Evolutionary conservation across 208 protist genomes (phyloP), one percentile per base, ranked within the genome.

Genomic region (Leishmania arabica): DNA sequence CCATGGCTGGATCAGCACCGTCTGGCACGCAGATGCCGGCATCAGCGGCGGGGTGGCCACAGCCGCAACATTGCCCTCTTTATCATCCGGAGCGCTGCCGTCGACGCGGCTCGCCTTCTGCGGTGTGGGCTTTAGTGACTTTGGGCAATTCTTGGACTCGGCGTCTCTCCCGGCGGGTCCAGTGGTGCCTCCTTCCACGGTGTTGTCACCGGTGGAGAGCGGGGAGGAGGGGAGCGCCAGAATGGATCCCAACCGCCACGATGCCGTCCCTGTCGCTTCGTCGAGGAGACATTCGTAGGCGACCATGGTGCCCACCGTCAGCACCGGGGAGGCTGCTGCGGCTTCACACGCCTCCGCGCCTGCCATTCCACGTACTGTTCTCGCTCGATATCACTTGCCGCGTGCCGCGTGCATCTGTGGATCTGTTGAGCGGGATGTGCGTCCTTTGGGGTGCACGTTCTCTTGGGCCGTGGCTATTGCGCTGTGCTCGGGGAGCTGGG

Each of bases 241-340:
- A 45, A 85, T 65, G 62, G 77, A 47, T 8, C 82, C 82, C 21
- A 85, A 54, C 45, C 73, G 60, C 82, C 77, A 85, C 62, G 77
- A 79, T 19, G 82, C 79, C 42, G 72, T 71, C 19, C 77, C 82
- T 31, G 40, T 47, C 15, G 53, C 37, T 37, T 74, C 77, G 49
- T 82, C 73, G 17, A 85, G 81, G 45, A 93, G 69, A 42, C 83
- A 93, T 72, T 87, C 86, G 80, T 93, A 93, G 58, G 86, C 88
- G 21, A 93, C 69, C 47, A 93, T 47, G 54, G 87, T 77, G 7
- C 86, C 88, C 31, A 86, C 79, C 24, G 37, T 19, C 31, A 86
- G 66, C 9, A 24, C 53, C 53, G 77, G n/a, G 19, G 49, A 27
- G 34, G 15, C 47, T 27, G 77, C 45, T 42, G 77, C 68, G n/a